Percentiles rank a stretch among this genome's conserved stretches.
phyloP scores from a whole-genome alignment of 2,329 filamentous ascomycete species.

The Exophiala dermatitidis region DNA sequence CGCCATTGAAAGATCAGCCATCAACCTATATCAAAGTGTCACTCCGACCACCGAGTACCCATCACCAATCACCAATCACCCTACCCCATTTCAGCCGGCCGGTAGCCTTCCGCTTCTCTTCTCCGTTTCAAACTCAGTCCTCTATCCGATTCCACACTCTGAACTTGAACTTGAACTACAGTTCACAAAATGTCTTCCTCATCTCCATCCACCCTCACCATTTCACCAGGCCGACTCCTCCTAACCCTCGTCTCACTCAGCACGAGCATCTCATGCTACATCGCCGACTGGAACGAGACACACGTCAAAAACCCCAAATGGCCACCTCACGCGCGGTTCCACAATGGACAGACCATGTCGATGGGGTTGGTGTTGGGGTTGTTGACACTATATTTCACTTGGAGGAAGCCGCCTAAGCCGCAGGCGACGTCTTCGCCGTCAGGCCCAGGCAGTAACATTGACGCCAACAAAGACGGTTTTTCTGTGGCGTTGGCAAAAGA shows the following conservation, averaged over 20 bases:
- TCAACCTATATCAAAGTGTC: too few relatives aligned
- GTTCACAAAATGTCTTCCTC: not conserved
- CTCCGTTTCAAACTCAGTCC: too few relatives aligned
- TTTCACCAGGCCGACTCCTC: constrained; percentile 3
- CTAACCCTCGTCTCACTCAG: constrained; percentile 6
- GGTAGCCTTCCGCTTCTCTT: too few relatives aligned
- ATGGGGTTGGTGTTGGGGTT: constrained; percentile 12
- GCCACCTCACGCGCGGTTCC: constrained; percentile 47
- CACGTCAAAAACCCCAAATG: constrained; percentile 45
- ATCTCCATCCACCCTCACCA: not conserved
- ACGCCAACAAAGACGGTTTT: too few relatives aligned
- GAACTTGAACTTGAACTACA: too few relatives aligned
- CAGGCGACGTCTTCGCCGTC: too few relatives aligned
- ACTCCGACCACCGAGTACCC: too few relatives aligned
- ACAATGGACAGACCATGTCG: constrained; percentile 49
- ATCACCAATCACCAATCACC: too few relatives aligned
- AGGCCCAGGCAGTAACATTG: too few relatives aligned
- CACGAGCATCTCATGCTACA: constrained; percentile 6
- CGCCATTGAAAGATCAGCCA: too few relatives aligned
- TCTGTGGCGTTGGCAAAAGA: constrained; percentile 23
- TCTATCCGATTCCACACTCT: too few relatives aligned
- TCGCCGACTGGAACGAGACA: constrained; percentile 35
- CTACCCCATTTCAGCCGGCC: too few relatives aligned
- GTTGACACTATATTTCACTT: constrained; percentile 13
- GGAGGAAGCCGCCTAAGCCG: not conserved